Percentiles rank a stretch among this genome's conserved stretches.
Evolutionary conservation across 352 stramenopile species (phyloP).

Genomic region (Pythium pyrilobum): DNA sequence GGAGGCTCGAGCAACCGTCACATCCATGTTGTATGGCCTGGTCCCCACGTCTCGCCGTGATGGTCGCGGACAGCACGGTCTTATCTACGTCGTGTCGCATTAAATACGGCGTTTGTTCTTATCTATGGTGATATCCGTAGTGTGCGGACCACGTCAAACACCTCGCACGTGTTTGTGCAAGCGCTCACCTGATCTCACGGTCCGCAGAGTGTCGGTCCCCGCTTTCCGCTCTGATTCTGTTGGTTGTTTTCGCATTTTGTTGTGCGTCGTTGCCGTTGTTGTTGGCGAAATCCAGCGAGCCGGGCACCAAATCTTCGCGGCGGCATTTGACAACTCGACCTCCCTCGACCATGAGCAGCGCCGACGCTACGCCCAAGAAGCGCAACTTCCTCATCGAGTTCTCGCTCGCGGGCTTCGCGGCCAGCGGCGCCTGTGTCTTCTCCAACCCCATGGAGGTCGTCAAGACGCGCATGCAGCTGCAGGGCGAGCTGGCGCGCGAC

Average conservation of each 20-base stretch:
- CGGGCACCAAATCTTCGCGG: no score
- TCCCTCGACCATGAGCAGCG: not conserved
- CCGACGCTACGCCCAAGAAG: slow-evolving; percentile 7
- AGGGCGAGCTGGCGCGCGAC: slow-evolving; percentile 70
- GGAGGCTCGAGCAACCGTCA: no score
- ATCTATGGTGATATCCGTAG: not conserved
- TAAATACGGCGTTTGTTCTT: not conserved
- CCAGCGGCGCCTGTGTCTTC: slow-evolving; percentile 59
- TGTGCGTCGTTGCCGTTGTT: no score
- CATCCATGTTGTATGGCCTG: not conserved
- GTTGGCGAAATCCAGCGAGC: no score
- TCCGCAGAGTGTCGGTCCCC: not conserved
- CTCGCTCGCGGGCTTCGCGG: slow-evolving; percentile 56
- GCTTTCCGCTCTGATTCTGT: not conserved
- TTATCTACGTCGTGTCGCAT: not conserved
- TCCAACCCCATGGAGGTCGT: slow-evolving; percentile 90
- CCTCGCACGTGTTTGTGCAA: slow-evolving; percentile 8
- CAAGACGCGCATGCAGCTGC: slow-evolving; percentile 88
- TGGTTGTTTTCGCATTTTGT: no score
- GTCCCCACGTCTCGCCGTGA: not conserved
- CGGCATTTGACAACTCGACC: slow-evolving; percentile 3
- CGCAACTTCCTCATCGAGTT: slow-evolving; percentile 70
- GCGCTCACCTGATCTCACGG: not conserved
- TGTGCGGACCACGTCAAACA: no score
- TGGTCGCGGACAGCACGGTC: not conserved